These are phyloP conservation scores for Musa beccarii DNA, from an alignment of 176 grass and related monocot species.

Conservation along the genomic window DNA sequence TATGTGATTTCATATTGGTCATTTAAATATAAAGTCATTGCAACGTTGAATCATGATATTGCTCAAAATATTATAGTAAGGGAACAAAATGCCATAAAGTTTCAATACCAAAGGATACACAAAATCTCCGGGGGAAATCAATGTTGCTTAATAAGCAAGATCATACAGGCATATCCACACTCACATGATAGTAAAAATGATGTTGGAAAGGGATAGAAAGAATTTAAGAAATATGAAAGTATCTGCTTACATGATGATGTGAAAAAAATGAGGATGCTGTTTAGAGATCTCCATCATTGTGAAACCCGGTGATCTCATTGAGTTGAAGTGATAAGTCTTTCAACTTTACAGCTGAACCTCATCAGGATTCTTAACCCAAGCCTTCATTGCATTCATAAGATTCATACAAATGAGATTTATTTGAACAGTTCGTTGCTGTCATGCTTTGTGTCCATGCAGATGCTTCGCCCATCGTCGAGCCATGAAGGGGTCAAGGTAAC, in stretches of 20 bases:
- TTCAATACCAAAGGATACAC: background rate
- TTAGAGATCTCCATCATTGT: background rate
- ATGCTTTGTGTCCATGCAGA: slow-evolving; percentile 65
- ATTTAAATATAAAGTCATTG: too few relatives aligned
- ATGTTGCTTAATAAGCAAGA: slow-evolving; percentile 1
- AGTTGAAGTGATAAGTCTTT: background rate
- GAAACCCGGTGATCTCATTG: background rate
- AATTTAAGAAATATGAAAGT: background rate
- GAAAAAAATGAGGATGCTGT: background rate
- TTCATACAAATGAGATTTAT: background rate
- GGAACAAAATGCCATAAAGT: background rate
- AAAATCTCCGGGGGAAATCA: background rate
- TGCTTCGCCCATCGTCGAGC: slow-evolving; percentile 86
- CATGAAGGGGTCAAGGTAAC: slow-evolving; percentile 78
- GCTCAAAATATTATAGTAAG: too few relatives aligned
- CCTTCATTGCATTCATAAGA: background rate
- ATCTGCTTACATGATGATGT: background rate
- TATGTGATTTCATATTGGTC: too few relatives aligned
- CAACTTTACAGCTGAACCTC: background rate
- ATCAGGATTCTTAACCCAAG: background rate
- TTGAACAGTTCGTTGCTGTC: background rate
- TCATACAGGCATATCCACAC: slow-evolving; percentile 2
- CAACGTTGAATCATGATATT: too few relatives aligned
- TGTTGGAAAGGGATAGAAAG: background rate
- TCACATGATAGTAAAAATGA: background rate